Evolutionary conservation across 768 basidiomycete genomes (phyloP), one percentile per base, ranked within the genome.

Genomic region (Rhodotorula graminis): DNA sequence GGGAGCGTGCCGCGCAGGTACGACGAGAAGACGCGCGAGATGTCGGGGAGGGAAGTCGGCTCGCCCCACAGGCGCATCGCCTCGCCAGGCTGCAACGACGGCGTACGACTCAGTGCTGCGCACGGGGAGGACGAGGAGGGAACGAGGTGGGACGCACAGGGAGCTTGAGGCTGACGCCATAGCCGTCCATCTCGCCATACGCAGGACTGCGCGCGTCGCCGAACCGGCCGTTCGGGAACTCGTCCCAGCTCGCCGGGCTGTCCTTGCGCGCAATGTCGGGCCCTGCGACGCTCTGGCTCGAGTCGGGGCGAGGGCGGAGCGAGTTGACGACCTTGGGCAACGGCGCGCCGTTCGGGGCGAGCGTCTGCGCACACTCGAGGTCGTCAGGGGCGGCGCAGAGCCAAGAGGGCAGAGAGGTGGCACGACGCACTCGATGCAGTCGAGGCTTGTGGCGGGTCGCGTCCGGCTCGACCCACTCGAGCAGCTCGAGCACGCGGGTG

Each of bases 171-270:
- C 86, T 91, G 55, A 96, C 88, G 65, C 95, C 95, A 76, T 95
- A 97, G 3, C 95, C 95, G 79, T 99, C 95, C 66, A 99, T 83
- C 82, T 99, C 96, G 78, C 96, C 96, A 76, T 96, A 99, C 23
- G 96, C 96, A 42, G 96, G 96, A 85, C 90, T 92, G 69, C 96
- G 87, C 14, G 94, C 89, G 82, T 98, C 96, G 77, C 96, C 96
- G 79, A 95, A 99, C 76, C 96, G 91, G 67, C 96, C 96, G 81
- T 99, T 99, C 62, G 96, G 96, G 81, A 96, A 98, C 80, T 98
- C 95, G 65, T 79, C 79, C 76, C 76, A 79, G 55, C 67, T 71
- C 46, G 72, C 69, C 29, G 72, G 72, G 53, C 67, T 70, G 61
- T 76, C 75, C 57, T 76, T 71, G 40, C 75, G 57, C 42, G 64